These are phyloP conservation scores for Agrostemma githago DNA, from an alignment of 148 eudicot genomes.

Conservation along the genomic window DNA sequence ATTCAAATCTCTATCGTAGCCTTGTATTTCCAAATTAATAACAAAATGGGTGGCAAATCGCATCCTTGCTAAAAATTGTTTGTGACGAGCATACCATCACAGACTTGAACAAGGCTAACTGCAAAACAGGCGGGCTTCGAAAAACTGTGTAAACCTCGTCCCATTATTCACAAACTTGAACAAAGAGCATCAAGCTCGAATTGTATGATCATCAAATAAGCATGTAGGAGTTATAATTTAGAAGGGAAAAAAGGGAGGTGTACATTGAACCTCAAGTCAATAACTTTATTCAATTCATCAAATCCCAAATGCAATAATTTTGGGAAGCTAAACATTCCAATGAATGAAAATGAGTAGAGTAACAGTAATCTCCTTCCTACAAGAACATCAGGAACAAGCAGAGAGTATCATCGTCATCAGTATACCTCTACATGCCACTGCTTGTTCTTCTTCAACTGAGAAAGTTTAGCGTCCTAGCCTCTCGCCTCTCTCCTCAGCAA, in stretches of 20 bases:
- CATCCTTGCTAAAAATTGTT: too few species aligned
- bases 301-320: not conserved
- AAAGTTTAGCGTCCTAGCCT: slow-evolving; percentile 79
- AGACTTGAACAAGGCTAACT: too few species aligned
- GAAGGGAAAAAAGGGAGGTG: not conserved
- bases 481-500: slow-evolving; percentile 85
- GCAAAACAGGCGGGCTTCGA: not conserved
- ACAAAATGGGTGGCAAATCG: too few species aligned
- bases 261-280: not conserved
- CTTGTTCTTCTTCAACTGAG: slow-evolving; percentile 84
- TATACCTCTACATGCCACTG: slow-evolving; percentile 99
- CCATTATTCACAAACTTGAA: not conserved
- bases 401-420: too few species aligned
- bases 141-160: not conserved
- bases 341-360: slow-evolving; percentile 17
- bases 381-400: slow-evolving; percentile 3
- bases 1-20: too few species aligned
- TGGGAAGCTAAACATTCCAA: slow-evolving; percentile 10
- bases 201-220: not conserved
- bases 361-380: slow-evolving; percentile 15
- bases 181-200: not conserved
- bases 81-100: too few species aligned
- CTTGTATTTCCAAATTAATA: too few species aligned
- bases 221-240: not conserved
- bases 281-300: slow-evolving; percentile 9